phyloP scores from a whole-genome alignment of 352 stramenopile genomes.

The Globisporangium viniferum region DNA sequence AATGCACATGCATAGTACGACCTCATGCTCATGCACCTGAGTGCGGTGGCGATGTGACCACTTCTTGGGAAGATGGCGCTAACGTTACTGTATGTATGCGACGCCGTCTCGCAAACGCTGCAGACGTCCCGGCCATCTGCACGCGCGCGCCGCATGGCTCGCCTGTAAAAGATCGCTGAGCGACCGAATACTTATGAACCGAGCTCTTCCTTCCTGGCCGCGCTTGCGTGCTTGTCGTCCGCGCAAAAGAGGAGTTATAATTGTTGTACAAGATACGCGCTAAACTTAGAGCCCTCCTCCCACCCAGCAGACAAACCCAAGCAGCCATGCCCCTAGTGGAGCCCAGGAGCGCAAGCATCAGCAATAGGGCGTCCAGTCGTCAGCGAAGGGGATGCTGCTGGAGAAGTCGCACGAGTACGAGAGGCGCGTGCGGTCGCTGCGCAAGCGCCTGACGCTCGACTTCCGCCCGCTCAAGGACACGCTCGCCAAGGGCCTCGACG shows the following conservation, averaged over 20 bases:
- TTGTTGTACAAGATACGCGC: background rate
- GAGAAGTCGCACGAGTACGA: constrained; percentile 34
- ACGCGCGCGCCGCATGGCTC: background rate
- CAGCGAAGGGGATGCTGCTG: constrained; percentile 16
- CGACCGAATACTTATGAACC: background rate
- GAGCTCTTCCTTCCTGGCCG: background rate
- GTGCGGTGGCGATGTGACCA: background rate
- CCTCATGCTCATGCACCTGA: background rate
- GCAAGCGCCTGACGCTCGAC: constrained; percentile 51
- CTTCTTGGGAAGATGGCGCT: background rate
- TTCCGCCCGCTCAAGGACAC: constrained; percentile 48
- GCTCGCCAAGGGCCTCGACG: constrained; percentile 40
- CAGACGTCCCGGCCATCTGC: background rate
- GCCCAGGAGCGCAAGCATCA: background rate
- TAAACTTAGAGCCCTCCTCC: background rate
- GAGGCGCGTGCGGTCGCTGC: constrained; percentile 38
- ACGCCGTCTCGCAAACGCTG: background rate
- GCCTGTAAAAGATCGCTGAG: background rate
- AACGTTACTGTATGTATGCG: background rate
- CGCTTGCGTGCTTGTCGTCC: background rate
- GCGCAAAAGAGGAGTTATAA: background rate
- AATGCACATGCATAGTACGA: background rate
- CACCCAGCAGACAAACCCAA: background rate
- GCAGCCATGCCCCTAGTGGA: background rate
- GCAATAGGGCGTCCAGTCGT: background rate